These are phyloP conservation scores for Gossypium gossypioides DNA, from an alignment of 441 rosid species.

Conservation along the genomic window DNA sequence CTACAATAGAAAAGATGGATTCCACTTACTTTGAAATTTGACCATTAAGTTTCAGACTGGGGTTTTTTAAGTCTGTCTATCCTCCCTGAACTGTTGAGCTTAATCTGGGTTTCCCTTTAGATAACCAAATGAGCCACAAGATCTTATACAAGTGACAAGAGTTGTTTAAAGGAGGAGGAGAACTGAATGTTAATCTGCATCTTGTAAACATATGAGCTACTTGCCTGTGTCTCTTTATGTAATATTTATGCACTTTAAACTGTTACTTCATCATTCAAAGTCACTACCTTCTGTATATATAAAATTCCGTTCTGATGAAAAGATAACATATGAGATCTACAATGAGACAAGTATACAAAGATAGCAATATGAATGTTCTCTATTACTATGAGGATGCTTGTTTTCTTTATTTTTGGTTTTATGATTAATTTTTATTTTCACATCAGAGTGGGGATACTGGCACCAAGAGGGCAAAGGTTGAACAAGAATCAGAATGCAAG, in stretches of 20 bases:
- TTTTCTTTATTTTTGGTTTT: not conserved
- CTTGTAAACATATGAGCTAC: not conserved
- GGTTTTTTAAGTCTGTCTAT: constrained; percentile 3
- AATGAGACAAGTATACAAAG: not conserved
- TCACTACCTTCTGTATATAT: not conserved
- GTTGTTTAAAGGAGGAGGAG: constrained; percentile 4
- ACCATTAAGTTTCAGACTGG: not conserved
- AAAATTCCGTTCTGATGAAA: not conserved
- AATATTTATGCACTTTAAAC: not conserved
- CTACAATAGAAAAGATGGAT: not conserved
- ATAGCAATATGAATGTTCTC: not conserved
- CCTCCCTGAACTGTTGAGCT: not conserved
- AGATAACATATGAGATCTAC: constrained; percentile 7
- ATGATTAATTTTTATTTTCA: constrained; percentile 8
- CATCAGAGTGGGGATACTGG: constrained; percentile 67
- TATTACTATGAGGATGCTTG: not conserved
- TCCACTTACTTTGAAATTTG: not conserved
- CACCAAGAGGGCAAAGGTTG: constrained; percentile 64
- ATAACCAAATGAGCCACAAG: not conserved
- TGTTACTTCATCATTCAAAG: not conserved
- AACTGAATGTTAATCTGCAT: not conserved
- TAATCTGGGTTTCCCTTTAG: not conserved
- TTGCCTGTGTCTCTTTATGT: not conserved
- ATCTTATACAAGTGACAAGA: not conserved
- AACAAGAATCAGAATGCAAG: constrained; percentile 39